Evolutionary conservation across 805 yeast species (phyloP).

Genomic region (Candida easanensis): DNA sequence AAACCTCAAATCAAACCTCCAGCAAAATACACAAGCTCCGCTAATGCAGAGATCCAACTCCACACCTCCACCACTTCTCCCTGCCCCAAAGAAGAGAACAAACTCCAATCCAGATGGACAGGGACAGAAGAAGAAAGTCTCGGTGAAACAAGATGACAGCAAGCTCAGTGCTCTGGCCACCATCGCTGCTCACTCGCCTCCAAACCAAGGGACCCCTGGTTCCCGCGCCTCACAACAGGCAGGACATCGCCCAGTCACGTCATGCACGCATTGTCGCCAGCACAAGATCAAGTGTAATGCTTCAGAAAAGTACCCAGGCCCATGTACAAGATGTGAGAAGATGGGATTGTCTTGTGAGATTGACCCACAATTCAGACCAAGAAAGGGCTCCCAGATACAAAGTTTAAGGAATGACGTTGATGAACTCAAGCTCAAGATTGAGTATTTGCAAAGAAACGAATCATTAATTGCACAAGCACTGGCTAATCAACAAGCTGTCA

Average conservation of each 20-base stretch:
- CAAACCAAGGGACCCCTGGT: conserved; percentile 5
- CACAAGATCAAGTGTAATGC: conserved; percentile 95
- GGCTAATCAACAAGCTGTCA: conserved; percentile 24
- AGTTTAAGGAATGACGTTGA: conserved; percentile 81
- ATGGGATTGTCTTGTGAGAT: conserved; percentile 82
- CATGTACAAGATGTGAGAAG: conserved; percentile 80
- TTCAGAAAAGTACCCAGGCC: conserved; percentile 71
- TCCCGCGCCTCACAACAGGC: conserved; percentile 28
- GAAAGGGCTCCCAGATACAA: conserved; percentile 88
- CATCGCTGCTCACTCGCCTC: conserved; percentile 15
- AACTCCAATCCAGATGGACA: background rate
- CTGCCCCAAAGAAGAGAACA: conserved; percentile 17
- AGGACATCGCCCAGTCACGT: conserved; percentile 83
- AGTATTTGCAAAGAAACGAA: conserved; percentile 63
- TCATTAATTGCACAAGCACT: conserved; percentile 63
- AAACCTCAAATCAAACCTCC: conserved; percentile 7
- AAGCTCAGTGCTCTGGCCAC: conserved; percentile 17
- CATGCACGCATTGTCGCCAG: conserved; percentile 92
- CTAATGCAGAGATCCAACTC: conserved; percentile 11
- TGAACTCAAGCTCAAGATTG: conserved; percentile 71
- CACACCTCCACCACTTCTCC: conserved; percentile 13
- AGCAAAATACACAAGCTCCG: conserved; percentile 8
- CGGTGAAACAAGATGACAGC: conserved; percentile 12
- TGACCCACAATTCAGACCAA: conserved; percentile 88
- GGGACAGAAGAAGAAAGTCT: conserved; percentile 6